phyloP scores from a whole-genome alignment of 148 eudicot genomes.

The Rhododendron mucronatum region DNA sequence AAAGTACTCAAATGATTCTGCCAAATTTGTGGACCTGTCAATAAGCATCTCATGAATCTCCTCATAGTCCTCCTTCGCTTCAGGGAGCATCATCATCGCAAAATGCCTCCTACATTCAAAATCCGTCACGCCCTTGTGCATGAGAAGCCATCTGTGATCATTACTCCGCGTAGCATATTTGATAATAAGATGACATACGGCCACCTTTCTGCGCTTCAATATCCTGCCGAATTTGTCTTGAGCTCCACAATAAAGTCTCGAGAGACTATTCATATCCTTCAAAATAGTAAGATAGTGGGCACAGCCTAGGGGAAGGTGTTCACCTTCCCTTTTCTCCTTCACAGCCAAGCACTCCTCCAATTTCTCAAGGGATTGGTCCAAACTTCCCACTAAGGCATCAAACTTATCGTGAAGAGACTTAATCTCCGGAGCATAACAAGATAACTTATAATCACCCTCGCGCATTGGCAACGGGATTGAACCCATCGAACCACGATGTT shows the following conservation, averaged over 20 bases:
- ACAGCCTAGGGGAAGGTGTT: constrained; percentile 28
- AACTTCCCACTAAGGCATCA: constrained; percentile 26
- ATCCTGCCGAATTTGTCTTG: constrained; percentile 43
- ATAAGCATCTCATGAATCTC: constrained; percentile 89
- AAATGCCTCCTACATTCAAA: constrained; percentile 86
- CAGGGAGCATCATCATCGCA: constrained; percentile 77
- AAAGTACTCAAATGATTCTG: constrained; percentile 83
- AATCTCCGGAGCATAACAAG: constrained; percentile 26
- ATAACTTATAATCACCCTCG: constrained; percentile 11
- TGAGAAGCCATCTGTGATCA: constrained; percentile 64
- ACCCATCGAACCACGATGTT: constrained; percentile 4
- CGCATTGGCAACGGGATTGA: constrained; percentile 15
- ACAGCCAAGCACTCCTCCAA: constrained; percentile 30
- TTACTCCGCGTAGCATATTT: constrained; percentile 47
- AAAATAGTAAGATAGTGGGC: constrained; percentile 58
- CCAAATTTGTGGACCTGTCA: constrained; percentile 74
- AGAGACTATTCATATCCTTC: constrained; percentile 52
- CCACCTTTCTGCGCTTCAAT: constrained; percentile 43
- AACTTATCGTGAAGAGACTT: constrained; percentile 26
- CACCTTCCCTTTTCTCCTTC: constrained; percentile 24
- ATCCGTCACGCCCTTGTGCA: constrained; percentile 55
- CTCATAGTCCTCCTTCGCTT: constrained; percentile 61
- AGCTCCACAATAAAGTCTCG: constrained; percentile 36
- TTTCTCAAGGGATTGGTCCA: constrained; percentile 40
- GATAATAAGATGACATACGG: constrained; percentile 43